Conservation (phyloP, 2,329 filamentous ascomycete species). For the Elsinoe ampelina region DNA sequence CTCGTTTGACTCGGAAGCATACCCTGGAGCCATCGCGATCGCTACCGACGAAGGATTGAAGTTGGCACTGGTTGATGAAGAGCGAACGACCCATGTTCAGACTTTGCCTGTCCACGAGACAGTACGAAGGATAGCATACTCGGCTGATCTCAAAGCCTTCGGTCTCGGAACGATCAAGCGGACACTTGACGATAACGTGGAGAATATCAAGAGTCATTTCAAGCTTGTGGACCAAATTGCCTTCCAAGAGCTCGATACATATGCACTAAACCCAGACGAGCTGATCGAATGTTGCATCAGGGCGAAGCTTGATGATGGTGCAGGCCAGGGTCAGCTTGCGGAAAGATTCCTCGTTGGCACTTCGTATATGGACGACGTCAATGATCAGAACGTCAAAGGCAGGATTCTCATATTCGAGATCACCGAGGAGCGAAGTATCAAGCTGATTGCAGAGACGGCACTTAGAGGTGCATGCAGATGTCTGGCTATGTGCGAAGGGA, state of each 20-base stretch:
- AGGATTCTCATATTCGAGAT: slow-evolving; percentile 80
- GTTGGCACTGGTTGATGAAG: slow-evolving; percentile 71
- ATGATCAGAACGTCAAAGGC: slow-evolving; percentile 50
- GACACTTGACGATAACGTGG: slow-evolving; percentile 59
- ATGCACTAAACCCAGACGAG: slow-evolving; percentile 57
- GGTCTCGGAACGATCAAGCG: slow-evolving; percentile 78
- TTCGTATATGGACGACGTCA: slow-evolving; percentile 59
- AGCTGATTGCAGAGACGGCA: slow-evolving; percentile 57
- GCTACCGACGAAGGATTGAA: slow-evolving; percentile 68
- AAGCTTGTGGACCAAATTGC: slow-evolving; percentile 83
- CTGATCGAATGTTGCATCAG: slow-evolving; percentile 78
- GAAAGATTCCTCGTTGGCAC: slow-evolving; percentile 92
- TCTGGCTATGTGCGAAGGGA: slow-evolving; percentile 62
- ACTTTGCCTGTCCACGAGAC: slow-evolving; percentile 71
- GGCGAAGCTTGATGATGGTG: slow-evolving; percentile 57
- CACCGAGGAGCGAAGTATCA: slow-evolving; percentile 62
- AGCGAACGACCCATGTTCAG: slow-evolving; percentile 81
- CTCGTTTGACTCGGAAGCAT: slow-evolving; percentile 71
- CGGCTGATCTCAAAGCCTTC: slow-evolving; percentile 67
- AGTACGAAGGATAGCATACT: slow-evolving; percentile 79
- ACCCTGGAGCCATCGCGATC: slow-evolving; percentile 69
- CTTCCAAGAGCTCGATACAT: slow-evolving; percentile 68
- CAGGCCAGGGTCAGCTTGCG: slow-evolving; percentile 34
- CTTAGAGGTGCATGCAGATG: slow-evolving; percentile 75
- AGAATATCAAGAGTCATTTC: slow-evolving; percentile 71